Base-by-base conservation (phyloP, 169 alveolate genomes). In the Plasmodium knowlesi region DNA sequence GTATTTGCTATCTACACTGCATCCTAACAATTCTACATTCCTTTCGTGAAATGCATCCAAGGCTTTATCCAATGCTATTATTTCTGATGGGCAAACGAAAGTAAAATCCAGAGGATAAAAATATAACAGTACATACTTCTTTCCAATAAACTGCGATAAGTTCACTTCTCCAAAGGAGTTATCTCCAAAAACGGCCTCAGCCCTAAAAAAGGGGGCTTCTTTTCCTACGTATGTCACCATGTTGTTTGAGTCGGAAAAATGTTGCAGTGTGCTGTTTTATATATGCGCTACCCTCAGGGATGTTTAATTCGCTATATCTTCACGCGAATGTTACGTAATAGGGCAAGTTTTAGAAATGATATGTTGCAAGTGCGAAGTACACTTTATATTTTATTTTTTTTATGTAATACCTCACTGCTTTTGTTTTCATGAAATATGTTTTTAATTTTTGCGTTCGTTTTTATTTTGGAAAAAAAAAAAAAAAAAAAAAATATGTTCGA, bases 11-110 rank as follows among this genome's bases (percentile, higher is more conserved):
- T 99, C 99, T 32, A 98, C 99, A 43, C 99, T 98, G 95, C 99
- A 98, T 61, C 99, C 99, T 72, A 99, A 92, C 50, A 98, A 97
- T 93, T 98, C 98, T 46, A 97, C 98, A 90, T 97, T 97, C 80
- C 97, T 94, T 94, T 97, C 98, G 93, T 98, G 98, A 97, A 99
- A 99, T 71, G 98, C 98, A 34, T 98, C 97, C 14, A 98, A 95
- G 22, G 98, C 97, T 70, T 98, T 98, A 95, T 98, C 96, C 97
- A 98, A 99, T 37, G 99, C 99, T 79, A 98, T 96, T 81, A 99
- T 99, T 96, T 99, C 99, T 43, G 99, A 98, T 37, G 99, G 99
- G 96, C 99, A 99, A 30, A 99, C 99, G 88, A 99, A 99, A 50
- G 99, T 99, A 96, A 99, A 99, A 95, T 99, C 99, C 89, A 99